Evolutionary conservation across 2,329 filamentous ascomycete genomes (phyloP), one percentile per base, ranked within the genome.

Genomic region (Fusarium sp.): DNA sequence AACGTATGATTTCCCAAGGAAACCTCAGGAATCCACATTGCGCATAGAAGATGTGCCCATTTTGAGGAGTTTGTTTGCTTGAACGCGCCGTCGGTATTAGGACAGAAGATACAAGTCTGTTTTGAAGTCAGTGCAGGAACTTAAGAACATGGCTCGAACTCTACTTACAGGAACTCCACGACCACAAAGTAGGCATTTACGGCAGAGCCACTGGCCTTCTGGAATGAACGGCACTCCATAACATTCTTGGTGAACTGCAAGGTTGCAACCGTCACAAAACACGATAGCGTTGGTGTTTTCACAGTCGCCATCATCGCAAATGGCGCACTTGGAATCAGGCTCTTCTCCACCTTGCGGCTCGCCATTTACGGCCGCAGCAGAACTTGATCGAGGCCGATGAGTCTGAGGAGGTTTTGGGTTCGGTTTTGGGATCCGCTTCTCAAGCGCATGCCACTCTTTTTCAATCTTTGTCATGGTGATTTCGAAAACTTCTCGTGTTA

Each of bases 201-300:
- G 88, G 80, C 96, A 99, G 46, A 97, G 87, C 96, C 96, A 99
- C 79, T 99, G 96, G 18, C 96, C 96, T 81, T 99, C 96, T 3
- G 96, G 96, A 69, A 99, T 99, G 78, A 97, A 99, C 2, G 96
- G 96, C 45, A 99, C 96, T 56, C 96, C 96, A 76, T 99, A 99
- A 79, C 96, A 99, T 81, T 99, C 96, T 78, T 99, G 96, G 79
- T 99, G 96, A 11, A 99, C 96, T 5, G 96, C 96, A 50, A 99
- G 83, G 79, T 99, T 96, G 79, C 96, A 99, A 5, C 96, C 96
- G 76, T 99, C 96, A 77, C 96, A 99, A 76, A 99, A 99, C 21
- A 99, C 96, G 74, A 99, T 99, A 2, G 96, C 96, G 76, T 99
- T 99, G 21, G 96, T 96, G 78, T 99, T 99, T 80, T 99, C 96